Conservation (phyloP, 768 basidiomycete genomes). For the Hortiboletus campestris region DNA sequence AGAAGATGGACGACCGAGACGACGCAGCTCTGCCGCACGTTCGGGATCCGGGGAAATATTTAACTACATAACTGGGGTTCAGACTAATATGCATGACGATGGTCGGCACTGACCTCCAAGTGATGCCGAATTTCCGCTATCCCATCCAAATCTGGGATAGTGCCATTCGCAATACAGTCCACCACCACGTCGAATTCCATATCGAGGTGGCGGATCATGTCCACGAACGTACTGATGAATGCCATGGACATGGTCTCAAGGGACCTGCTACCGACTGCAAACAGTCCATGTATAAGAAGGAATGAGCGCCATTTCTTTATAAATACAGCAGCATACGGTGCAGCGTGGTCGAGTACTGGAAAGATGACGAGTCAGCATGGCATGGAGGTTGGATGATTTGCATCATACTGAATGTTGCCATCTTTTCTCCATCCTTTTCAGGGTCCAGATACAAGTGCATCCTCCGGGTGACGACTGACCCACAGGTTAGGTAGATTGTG, state of each 20-base stretch:
- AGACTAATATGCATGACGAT: background rate
- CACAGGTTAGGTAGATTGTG: background rate
- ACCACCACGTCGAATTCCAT: too few relatives aligned
- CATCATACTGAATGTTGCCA: too few relatives aligned
- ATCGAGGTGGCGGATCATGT: too few relatives aligned
- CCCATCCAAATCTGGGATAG: too few relatives aligned
- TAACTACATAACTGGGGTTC: background rate
- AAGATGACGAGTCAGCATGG: background rate
- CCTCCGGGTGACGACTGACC: background rate
- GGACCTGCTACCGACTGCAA: too few relatives aligned
- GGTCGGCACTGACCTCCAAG: background rate
- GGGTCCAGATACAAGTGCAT: background rate
- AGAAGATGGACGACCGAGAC: slow-evolving; percentile 11
- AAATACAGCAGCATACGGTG: too few relatives aligned
- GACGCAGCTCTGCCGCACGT: slow-evolving; percentile 9
- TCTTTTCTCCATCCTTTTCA: slow-evolving; percentile 4
- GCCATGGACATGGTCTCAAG: too few relatives aligned
- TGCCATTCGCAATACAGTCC: too few relatives aligned
- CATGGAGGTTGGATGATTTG: background rate
- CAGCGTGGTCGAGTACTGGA: too few relatives aligned
- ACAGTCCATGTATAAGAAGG: too few relatives aligned
- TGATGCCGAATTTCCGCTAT: slow-evolving; percentile 1
- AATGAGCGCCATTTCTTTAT: too few relatives aligned
- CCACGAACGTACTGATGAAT: too few relatives aligned
- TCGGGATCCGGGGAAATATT: slow-evolving; percentile 5